Evolutionary conservation across 139 green algal genomes (phyloP).

Genomic region (Chlorella sp.): DNA sequence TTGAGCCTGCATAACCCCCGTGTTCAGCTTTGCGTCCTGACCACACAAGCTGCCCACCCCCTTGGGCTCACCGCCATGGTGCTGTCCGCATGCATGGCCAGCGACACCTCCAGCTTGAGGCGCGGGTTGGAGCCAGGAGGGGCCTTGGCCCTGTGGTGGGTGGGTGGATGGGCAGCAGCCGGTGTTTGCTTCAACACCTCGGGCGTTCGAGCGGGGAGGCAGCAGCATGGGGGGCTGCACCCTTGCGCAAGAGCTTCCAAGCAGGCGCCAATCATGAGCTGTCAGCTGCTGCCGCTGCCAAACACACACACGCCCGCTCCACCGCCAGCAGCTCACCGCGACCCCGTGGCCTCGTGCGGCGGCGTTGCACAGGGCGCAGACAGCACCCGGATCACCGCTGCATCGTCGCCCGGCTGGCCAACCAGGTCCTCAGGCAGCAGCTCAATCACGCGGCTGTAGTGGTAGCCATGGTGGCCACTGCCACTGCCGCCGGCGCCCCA

Average conservation of each 20-base stretch:
- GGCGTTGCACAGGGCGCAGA: background rate
- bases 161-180: background rate
- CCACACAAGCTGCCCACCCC: no score
- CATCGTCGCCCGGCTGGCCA: slow-evolving; percentile 7
- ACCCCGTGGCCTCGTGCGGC: slow-evolving; percentile 14
- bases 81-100: slow-evolving; percentile 59
- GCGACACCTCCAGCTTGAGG: slow-evolving; percentile 43
- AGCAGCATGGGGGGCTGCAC: no score
- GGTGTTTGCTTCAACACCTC: background rate
- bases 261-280: background rate
- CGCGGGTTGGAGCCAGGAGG: slow-evolving; percentile 25
- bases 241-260: background rate
- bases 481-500: background rate
- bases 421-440: slow-evolving; percentile 4
- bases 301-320: no score
- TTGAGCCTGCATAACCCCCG: no score
- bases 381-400: slow-evolving; percentile 20
- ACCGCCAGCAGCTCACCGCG: background rate
- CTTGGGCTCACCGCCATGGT: slow-evolving; percentile 62
- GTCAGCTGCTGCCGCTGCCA: no score
- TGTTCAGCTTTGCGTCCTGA: no score
- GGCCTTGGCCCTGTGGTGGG: background rate
- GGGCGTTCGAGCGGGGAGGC: no score
- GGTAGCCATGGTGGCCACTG: background rate
- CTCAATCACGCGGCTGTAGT: slow-evolving; percentile 21